These are phyloP conservation scores for Fagopyrum esculentum DNA, from an alignment of 148 eudicot species.

Conservation along the genomic window DNA sequence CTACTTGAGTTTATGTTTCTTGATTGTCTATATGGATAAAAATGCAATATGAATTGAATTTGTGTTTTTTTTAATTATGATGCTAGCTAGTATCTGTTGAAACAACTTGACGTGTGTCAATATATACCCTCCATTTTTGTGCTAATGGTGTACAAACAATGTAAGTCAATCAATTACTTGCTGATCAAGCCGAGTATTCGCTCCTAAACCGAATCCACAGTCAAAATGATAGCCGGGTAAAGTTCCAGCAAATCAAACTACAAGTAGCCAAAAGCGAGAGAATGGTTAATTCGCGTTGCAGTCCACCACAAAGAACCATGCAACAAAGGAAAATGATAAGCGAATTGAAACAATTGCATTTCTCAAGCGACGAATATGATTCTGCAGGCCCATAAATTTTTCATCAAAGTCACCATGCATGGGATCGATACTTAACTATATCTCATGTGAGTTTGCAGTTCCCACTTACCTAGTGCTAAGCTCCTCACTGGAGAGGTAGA, in stretches of 20 bases:
- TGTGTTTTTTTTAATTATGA: no score
- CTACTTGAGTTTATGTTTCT: no score
- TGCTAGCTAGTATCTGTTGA: no score
- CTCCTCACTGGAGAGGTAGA: constrained; percentile 56
- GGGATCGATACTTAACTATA: constrained; percentile 83
- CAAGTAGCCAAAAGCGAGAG: background rate
- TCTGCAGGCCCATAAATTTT: constrained; percentile 61
- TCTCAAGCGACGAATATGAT: constrained; percentile 68
- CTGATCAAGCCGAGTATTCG: constrained; percentile 88
- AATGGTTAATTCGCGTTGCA: background rate
- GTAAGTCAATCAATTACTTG: background rate
- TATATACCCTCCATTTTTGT: no score
- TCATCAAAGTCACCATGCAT: constrained; percentile 82
- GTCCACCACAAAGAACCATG: background rate
- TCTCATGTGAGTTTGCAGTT: constrained; percentile 40
- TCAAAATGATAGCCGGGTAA: constrained; percentile 87
- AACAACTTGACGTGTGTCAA: no score
- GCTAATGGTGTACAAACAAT: no score
- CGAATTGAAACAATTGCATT: constrained; percentile 30
- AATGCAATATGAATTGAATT: no score
- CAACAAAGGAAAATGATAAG: background rate
- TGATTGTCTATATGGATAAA: no score
- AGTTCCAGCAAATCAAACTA: constrained; percentile 97
- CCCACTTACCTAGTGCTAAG: constrained; percentile 66
- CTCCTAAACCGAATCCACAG: constrained; percentile 87